Evolutionary conservation across 202 grass and related monocot species (phyloP).

Genomic region (Schoenoplectus tabernaemontani): DNA sequence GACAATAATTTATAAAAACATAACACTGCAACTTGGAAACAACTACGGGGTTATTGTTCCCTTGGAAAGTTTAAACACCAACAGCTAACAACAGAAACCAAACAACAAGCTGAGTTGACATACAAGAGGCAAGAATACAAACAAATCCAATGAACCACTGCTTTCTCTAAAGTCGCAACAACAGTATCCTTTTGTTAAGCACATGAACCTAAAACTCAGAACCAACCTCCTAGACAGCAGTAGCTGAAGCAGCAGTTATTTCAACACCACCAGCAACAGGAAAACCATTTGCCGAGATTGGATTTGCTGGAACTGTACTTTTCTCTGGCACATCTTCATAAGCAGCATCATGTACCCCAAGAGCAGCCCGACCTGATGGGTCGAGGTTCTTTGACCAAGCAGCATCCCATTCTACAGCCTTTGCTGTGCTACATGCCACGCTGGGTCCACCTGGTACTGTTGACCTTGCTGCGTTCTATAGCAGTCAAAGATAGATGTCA

Average conservation of each 20-base stretch:
- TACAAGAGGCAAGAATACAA: not conserved
- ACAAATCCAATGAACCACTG: not conserved
- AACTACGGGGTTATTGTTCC: not conserved
- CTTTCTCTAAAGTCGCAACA: conserved; percentile 4
- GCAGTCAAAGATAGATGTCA: conserved; percentile 15
- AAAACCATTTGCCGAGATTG: conserved; percentile 22
- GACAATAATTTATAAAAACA: not conserved
- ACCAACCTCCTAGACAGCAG: conserved; percentile 38
- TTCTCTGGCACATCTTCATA: conserved; percentile 37
- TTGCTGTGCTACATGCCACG: conserved; percentile 91
- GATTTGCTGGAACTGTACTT: conserved; percentile 22
- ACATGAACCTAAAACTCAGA: not conserved
- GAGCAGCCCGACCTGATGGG: conserved; percentile 83
- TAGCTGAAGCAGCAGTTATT: conserved; percentile 30
- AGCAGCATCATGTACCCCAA: conserved; percentile 74
- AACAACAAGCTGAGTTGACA: conserved; percentile 20
- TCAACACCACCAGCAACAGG: conserved; percentile 25
- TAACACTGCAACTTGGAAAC: conserved; percentile 11
- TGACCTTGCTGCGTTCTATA: conserved; percentile 72
- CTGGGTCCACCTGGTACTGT: conserved; percentile 94
- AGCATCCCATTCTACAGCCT: conserved; percentile 90
- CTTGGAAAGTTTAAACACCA: conserved; percentile 12
- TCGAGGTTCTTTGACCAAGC: conserved; percentile 83
- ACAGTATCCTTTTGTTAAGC: conserved; percentile 1
- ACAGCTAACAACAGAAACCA: not conserved